phyloP scores from a whole-genome alignment of 176 grass and related monocot genomes.

The Sorghum bicolor region DNA sequence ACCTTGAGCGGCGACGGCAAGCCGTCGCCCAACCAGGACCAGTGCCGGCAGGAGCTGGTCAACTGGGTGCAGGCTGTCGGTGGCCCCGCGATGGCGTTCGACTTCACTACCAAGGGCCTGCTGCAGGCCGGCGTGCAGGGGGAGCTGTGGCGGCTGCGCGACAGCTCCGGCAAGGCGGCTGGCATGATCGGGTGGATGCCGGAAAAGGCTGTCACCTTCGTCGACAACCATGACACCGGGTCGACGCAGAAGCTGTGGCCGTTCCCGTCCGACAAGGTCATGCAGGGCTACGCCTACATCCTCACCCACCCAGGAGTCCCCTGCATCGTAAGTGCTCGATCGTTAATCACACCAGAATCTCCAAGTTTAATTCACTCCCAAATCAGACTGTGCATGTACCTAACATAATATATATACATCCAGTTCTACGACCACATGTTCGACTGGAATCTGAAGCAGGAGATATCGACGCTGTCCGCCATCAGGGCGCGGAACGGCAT shows the following conservation, averaged over 20 bases:
- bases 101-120: constrained; percentile 80
- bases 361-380: background rate
- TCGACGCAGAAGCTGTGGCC: constrained; percentile 71
- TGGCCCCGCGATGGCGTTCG: constrained; percentile 50
- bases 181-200: constrained; percentile 76
- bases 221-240: constrained; percentile 84
- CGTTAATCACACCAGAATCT: background rate
- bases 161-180: constrained; percentile 51
- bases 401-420: background rate
- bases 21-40: constrained; percentile 51
- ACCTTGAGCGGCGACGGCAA: constrained; percentile 49
- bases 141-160: constrained; percentile 66
- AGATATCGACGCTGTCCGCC: constrained; percentile 44
- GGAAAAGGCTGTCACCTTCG: constrained; percentile 68
- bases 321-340: constrained; percentile 52
- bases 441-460: constrained; percentile 66
- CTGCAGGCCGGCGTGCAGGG: constrained; percentile 68
- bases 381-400: background rate
- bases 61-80: constrained; percentile 53
- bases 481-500: constrained; percentile 56
- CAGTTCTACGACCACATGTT: constrained; percentile 80
- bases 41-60: constrained; percentile 53
- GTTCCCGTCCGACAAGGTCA: constrained; percentile 76
- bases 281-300: constrained; percentile 82
- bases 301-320: constrained; percentile 74